phyloP scores from a whole-genome alignment of 176 grass and related monocot genomes.

The Echinochloa phyllopogon region DNA sequence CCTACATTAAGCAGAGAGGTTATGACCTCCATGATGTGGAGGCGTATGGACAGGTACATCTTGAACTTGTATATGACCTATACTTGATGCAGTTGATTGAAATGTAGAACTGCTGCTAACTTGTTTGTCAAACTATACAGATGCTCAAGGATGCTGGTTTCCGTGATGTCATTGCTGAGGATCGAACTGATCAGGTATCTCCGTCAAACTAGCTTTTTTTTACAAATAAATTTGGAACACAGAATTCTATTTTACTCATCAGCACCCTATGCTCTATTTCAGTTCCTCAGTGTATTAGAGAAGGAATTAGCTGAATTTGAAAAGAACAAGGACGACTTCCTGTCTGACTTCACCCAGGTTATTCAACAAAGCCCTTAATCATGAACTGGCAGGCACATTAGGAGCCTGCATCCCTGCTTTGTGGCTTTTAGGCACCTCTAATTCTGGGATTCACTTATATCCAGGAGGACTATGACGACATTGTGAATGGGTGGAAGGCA shows the following conservation, averaged over 20 bases:
- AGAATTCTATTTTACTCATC: background rate
- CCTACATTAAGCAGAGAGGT: constrained; percentile 90
- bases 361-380: constrained; percentile 22
- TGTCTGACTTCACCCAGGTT: constrained; percentile 88
- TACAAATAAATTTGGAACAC: too few species aligned
- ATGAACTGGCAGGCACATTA: background rate
- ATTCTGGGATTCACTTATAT: constrained; percentile 24
- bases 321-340: constrained; percentile 77
- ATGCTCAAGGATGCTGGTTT: constrained; percentile 90
- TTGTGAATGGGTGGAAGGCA: constrained; percentile 93
- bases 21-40: constrained; percentile 92
- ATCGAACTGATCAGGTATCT: constrained; percentile 84
- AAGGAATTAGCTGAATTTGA: constrained; percentile 75
- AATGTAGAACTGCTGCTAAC: background rate
- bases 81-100: background rate
- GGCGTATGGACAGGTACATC: constrained; percentile 80
- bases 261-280: constrained; percentile 16
- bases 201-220: background rate
- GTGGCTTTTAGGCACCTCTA: background rate
- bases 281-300: constrained; percentile 79
- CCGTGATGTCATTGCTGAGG: constrained; percentile 74
- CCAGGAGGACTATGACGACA: constrained; percentile 89
- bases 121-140: constrained; percentile 44
- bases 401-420: background rate
- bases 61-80: constrained; percentile 4